Percentiles rank a stretch among this genome's conserved stretches.
Conservation (phyloP, 129 eudicot genomes). For the Kitagawia praeruptora region DNA sequence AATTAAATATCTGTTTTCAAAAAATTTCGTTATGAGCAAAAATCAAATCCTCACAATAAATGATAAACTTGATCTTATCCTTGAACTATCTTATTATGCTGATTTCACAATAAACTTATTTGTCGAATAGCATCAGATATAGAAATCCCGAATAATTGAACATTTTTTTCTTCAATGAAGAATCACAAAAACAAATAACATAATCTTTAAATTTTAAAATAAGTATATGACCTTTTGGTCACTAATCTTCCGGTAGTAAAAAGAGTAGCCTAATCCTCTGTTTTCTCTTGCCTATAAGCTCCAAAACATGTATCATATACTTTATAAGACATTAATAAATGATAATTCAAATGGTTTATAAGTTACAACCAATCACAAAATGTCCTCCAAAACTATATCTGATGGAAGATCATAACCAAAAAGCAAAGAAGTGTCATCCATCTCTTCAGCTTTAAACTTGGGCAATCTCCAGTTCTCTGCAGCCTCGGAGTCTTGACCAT, state of each 20-base stretch:
- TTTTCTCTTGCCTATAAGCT: neutral
- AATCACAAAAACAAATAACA: too few species aligned
- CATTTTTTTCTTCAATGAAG: too few species aligned
- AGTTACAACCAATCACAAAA: conserved; percentile 16
- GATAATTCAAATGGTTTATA: neutral
- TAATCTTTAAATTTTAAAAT: too few species aligned
- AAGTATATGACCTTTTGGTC: neutral
- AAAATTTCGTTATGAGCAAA: too few species aligned
- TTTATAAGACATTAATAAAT: neutral
- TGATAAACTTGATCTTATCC: too few species aligned
- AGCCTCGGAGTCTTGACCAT: conserved; percentile 47
- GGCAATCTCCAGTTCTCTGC: conserved; percentile 42
- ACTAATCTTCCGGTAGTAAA: neutral
- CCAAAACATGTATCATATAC: neutral
- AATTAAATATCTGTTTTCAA: too few species aligned
- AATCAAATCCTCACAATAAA: too few species aligned
- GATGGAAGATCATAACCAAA: conserved; percentile 79
- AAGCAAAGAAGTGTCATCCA: conserved; percentile 78
- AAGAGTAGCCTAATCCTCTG: conserved; percentile 4
- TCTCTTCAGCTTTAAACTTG: conserved; percentile 39
- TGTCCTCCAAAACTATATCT: conserved; percentile 53
- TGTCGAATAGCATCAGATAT: too few species aligned
- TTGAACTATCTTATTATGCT: too few species aligned
- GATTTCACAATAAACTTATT: too few species aligned
- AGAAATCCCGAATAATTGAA: too few species aligned